A percentile compares a stretch with the other conserved stretches of the same genome.
phyloP scores from a whole-genome alignment of 2,329 filamentous ascomycete genomes.

The Xylaria sp. region DNA sequence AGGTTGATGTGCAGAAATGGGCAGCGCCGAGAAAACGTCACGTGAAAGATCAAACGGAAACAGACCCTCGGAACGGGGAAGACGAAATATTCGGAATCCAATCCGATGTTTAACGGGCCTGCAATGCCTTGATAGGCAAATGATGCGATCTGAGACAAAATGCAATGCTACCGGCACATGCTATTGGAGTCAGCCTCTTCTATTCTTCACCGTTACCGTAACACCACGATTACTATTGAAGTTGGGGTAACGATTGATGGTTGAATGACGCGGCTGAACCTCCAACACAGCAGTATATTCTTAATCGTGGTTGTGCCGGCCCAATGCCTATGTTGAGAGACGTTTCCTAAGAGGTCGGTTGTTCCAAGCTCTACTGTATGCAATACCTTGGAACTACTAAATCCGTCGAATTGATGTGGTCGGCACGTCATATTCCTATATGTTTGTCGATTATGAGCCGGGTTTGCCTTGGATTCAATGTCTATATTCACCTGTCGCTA shows the following conservation, averaged over 20 bases:
- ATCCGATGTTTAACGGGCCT: not conserved
- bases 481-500: slow-evolving; percentile 27
- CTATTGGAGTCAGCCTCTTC: slow-evolving; percentile 5
- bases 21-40: slow-evolving; percentile 18
- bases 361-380: not conserved
- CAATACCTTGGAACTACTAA: slow-evolving; percentile 12
- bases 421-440: slow-evolving; percentile 34
- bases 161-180: slow-evolving; percentile 11
- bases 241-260: not conserved
- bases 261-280: slow-evolving; percentile 8
- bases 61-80: not conserved
- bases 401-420: not conserved
- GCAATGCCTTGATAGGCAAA: not conserved
- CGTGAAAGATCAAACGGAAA: slow-evolving; percentile 4
- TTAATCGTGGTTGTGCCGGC: not conserved
- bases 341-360: not conserved
- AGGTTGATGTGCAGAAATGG: slow-evolving; percentile 24
- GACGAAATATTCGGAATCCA: not conserved
- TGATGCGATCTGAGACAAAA: slow-evolving; percentile 11
- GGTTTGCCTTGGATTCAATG: slow-evolving; percentile 22
- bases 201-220: not conserved
- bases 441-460: slow-evolving; percentile 18
- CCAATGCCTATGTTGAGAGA: not conserved
- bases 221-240: not conserved
- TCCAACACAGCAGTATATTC: not conserved